phyloP scores from a whole-genome alignment of 2,329 filamentous ascomycete species.

The Sporothrix euskadiensis region DNA sequence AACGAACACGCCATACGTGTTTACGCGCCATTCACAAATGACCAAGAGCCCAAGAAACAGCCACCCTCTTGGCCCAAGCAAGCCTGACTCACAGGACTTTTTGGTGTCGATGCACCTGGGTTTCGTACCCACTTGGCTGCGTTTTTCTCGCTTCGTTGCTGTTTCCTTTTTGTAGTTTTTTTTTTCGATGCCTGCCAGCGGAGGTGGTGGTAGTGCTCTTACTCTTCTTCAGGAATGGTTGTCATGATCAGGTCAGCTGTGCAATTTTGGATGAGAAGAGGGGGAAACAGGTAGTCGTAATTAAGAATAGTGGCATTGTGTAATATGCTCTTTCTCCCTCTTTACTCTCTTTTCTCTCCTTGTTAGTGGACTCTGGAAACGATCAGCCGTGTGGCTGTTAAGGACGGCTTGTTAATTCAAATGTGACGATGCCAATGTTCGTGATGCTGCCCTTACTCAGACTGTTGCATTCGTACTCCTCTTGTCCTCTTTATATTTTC shows the following conservation, averaged over 20 bases:
- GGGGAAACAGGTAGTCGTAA: background rate
- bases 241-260: slow-evolving; percentile 3
- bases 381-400: slow-evolving; percentile 5
- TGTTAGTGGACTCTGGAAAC: background rate
- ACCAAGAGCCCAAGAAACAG: background rate
- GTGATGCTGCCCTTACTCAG: background rate
- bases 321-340: background rate
- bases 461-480: background rate
- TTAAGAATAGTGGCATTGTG: background rate
- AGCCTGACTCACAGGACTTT: slow-evolving; percentile 14
- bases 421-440: background rate
- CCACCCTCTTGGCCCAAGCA: background rate
- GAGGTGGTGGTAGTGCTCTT: background rate
- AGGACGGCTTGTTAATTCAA: background rate
- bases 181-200: background rate
- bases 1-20: slow-evolving; percentile 3
- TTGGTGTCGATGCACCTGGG: background rate
- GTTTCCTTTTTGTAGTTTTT: background rate
- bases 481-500: background rate
- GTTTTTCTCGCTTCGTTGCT: slow-evolving; percentile 6
- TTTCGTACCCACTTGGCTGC: slow-evolving; percentile 6
- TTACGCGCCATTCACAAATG: background rate
- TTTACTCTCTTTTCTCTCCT: background rate
- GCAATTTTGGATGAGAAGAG: background rate
- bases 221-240: background rate